Evolutionary conservation across 2,329 filamentous ascomycete species (phyloP), one percentile per base, ranked within the genome.

Genomic region (Hirsutella minnesotensis): DNA sequence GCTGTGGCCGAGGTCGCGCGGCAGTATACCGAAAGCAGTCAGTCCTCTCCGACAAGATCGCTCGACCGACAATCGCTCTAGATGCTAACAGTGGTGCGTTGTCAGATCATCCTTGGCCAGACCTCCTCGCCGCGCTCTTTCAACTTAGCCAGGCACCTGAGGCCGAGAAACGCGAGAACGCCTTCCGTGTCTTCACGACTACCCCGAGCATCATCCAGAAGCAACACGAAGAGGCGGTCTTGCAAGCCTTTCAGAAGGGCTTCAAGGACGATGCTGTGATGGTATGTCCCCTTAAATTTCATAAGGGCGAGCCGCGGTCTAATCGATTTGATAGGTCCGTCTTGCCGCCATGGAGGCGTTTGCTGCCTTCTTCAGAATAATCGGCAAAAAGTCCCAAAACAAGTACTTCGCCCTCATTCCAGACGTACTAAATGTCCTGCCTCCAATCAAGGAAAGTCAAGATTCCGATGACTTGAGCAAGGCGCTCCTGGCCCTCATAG

Each of bases 341-440:
- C 79, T 98, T 45, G 83, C 89, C 38, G 89, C 92, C 44, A 94
- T 96, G 80, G 89, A 95, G 59, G 92, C 92, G 8, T 98, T 98
- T 59, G 85, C 90, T 16, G 82, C 89, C 3, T 96, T 98, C 69
- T 98, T 98, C 75, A 79, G 86, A 51, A 92, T 83, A 44, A 79
- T 96, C 53, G 75, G 70, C 58, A 95, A 94, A 70, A 95, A 94
- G 65, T 76, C 77, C 15, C 89, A 95, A 63, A 67, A 77, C 47
- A 95, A 94, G 63, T 98, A 94, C 68, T 94, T 83, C 60, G 67
- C 75, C 7, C 75, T 98, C 9, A 80, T 96, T 19, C 86, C 89
- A 18, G 87, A 95, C 51, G 83, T 98, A 34, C 79, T 98, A 45
- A 95, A 95, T 61, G 89, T 95, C 46, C 74, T 98, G 3, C 88